Percentiles rank a stretch among this genome's conserved stretches.
Evolutionary conservation across 176 grass and related monocot species (phyloP).

Genomic region (Chloris gayana): DNA sequence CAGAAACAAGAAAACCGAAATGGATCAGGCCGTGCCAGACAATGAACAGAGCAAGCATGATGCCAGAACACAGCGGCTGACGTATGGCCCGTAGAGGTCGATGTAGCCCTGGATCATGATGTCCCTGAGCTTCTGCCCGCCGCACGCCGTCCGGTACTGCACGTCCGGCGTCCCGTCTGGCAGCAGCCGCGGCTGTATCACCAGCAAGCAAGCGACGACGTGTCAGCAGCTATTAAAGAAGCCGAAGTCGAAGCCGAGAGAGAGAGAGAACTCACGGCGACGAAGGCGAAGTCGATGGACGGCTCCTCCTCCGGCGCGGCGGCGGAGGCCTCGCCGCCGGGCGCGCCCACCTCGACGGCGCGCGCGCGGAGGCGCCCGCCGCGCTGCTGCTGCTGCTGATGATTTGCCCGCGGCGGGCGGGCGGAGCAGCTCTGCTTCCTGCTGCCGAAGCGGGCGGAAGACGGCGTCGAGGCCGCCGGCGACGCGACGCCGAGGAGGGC

Average conservation of each 20-base stretch:
- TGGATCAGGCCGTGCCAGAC: neutral
- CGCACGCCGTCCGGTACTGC: constrained; percentile 74
- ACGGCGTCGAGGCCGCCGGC: neutral
- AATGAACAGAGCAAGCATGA: neutral
- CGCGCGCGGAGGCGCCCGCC: constrained; percentile 28
- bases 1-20: neutral
- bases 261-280: constrained; percentile 55
- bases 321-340: constrained; percentile 9
- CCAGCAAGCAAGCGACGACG: too few relatives aligned
- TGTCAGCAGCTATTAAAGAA: neutral
- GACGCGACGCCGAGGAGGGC: constrained; percentile 33
- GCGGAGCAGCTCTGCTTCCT: constrained; percentile 10
- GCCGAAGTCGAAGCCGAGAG: neutral
- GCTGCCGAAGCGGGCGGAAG: neutral
- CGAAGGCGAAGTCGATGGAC: constrained; percentile 84
- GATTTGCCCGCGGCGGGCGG: neutral
- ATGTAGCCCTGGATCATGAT: constrained; percentile 80
- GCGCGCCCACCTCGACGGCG: constrained; percentile 48
- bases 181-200: constrained; percentile 66
- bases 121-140: constrained; percentile 90
- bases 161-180: constrained; percentile 92
- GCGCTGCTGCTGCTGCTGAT: neutral
- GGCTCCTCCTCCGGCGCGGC: constrained; percentile 27
- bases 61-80: neutral
- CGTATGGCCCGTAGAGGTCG: constrained; percentile 95